Evolutionary conservation across 129 eudicot genomes (phyloP).

Genomic region (Dittrichia graveolens): DNA sequence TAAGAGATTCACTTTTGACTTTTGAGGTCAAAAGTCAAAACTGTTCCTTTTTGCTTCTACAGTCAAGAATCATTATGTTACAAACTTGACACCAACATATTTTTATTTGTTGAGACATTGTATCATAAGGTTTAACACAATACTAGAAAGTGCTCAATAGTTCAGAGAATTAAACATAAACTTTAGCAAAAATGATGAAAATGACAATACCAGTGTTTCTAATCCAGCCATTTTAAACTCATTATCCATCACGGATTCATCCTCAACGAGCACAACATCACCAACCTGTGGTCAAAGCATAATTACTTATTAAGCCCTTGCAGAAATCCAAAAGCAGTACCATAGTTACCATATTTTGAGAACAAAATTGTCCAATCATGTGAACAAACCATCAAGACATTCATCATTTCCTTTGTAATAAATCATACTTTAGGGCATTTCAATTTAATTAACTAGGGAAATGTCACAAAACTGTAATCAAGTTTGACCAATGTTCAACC

Average conservation of each 20-base stretch:
- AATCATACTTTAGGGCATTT: no score
- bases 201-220: slow-evolving; percentile 73
- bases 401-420: neutral
- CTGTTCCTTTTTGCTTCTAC: slow-evolving; percentile 2
- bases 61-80: slow-evolving; percentile 9
- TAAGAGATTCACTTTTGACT: neutral
- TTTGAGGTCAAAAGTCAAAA: slow-evolving; percentile 21
- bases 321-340: neutral
- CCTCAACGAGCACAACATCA: slow-evolving; percentile 71
- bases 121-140: slow-evolving; percentile 7
- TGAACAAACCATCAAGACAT: neutral
- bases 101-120: neutral
- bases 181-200: neutral
- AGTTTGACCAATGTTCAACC: neutral
- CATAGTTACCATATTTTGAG: neutral
- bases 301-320: slow-evolving; percentile 7
- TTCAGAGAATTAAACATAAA: neutral
- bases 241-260: slow-evolving; percentile 65
- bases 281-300: slow-evolving; percentile 60
- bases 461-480: neutral
- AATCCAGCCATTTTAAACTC: slow-evolving; percentile 63
- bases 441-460: neutral
- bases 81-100: slow-evolving; percentile 6
- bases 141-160: neutral
- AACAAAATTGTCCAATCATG: neutral